Evolutionary conservation across 1,139 yeast genomes (phyloP), one percentile per base, ranked within the genome.

Genomic region (Suhomyces atakaporum): DNA sequence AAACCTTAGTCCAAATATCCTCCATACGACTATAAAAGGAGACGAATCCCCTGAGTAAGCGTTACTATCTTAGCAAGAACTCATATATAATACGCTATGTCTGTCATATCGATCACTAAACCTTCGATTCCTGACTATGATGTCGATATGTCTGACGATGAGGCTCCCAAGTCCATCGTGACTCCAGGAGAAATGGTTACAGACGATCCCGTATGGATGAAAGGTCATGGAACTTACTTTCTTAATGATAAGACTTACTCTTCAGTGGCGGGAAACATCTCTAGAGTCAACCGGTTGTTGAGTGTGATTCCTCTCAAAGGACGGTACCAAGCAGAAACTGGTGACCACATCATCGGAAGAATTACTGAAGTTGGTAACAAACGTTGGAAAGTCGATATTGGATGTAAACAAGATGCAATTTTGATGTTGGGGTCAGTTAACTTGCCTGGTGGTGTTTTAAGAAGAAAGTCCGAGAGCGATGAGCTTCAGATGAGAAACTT

Each of bases 151-250:
- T 52, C 63, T 1, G 73, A 64, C 27, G 56, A 44, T 9, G 62
- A 54, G 29, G 42, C 36, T 7, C 36, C 32, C 5, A 47, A 50
- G 33, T 53, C 69, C 23, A 66, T 72, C 14, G 96, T 92, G 12
- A 88, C 97, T 0, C 99, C 99, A 0, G 99, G 99, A n/a, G 97
- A 94, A 57, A 66, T 90, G 38, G 87, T 94, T 12, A 92, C 98
- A 0, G 95, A 86, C 51, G 98, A 94, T 54, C 89, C 96, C 6
- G 77, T 84, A 4, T 92, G 97, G 97, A 94, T 94, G 98, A 79
- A 95, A 58, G 99, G 98, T 22, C 99, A 94, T 58, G 98, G 98
- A 3, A 94, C 98, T 0, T 92, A 88, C 58, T 80, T 84, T 45
- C 66, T 83, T 27, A 77, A 77, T 23, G 79, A 77, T 39, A 69